phyloP scores from a whole-genome alignment of 176 grass and related monocot genomes.

The Oryza glaberrima region DNA sequence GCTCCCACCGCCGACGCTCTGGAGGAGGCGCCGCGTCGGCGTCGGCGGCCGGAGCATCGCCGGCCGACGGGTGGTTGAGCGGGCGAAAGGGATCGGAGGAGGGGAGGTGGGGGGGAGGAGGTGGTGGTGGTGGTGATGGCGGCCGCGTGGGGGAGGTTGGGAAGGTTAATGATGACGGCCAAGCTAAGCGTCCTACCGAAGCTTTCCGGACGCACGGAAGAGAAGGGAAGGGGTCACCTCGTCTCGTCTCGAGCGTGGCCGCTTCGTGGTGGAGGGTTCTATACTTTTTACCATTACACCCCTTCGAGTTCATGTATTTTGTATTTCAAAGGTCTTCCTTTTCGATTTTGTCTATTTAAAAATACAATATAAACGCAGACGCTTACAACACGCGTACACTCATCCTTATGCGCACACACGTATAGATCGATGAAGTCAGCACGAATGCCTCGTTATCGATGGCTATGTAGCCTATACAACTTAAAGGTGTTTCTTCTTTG shows the following conservation, averaged over 20 bases:
- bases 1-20: conserved; percentile 1
- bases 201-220: conserved; percentile 22
- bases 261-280: background rate
- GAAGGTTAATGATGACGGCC: conserved; percentile 43
- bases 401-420: too few relatives aligned
- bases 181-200: conserved; percentile 22
- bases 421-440: too few relatives aligned
- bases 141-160: conserved; percentile 22
- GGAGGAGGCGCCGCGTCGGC: conserved; percentile 54
- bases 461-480: too few relatives aligned
- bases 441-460: too few relatives aligned
- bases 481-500: background rate
- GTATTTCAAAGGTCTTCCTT: background rate
- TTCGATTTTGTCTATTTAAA: rapidly evolving
- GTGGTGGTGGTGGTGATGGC: background rate
- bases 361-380: too few relatives aligned
- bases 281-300: background rate
- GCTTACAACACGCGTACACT: too few relatives aligned
- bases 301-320: background rate
- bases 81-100: conserved; percentile 7
- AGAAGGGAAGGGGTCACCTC: background rate
- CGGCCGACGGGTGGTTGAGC: conserved; percentile 19
- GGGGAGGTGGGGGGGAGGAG: background rate
- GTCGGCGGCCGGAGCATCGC: conserved; percentile 49
- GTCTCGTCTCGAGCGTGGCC: background rate